Evolutionary conservation across 768 basidiomycete genomes (phyloP).

Genomic region (Mycena vitilis): DNA sequence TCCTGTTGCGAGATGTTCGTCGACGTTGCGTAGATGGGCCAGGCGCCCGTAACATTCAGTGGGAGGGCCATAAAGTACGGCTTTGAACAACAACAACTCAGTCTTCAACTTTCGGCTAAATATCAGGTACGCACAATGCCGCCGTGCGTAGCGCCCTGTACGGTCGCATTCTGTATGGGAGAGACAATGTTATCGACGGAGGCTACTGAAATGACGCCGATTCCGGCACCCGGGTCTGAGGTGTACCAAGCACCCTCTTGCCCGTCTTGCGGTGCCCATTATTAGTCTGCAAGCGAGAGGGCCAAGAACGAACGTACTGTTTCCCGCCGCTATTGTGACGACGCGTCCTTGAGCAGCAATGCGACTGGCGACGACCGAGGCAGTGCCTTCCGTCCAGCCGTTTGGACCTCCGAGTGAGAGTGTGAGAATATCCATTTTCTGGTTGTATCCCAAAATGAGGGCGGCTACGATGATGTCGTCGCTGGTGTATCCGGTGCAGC

Average conservation of each 20-base stretch:
- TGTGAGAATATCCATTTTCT: conserved; percentile 63
- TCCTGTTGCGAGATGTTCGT: conserved; percentile 49
- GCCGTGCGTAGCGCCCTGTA: conserved; percentile 26
- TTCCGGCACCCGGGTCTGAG: conserved; percentile 50
- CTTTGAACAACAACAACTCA: conserved; percentile 5
- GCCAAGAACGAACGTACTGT: conserved; percentile 26
- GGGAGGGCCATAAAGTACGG: conserved; percentile 53
- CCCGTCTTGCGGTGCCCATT: conserved; percentile 38
- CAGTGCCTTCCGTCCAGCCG: conserved; percentile 60
- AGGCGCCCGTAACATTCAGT: conserved; percentile 46
- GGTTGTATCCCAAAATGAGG: conserved; percentile 48
- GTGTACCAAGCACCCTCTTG: conserved; percentile 59
- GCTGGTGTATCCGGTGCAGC: conserved; percentile 53
- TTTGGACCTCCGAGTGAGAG: conserved; percentile 60
- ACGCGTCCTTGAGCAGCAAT: conserved; percentile 59
- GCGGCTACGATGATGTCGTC: conserved; percentile 54
- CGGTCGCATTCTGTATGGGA: conserved; percentile 27
- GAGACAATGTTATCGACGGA: conserved; percentile 30
- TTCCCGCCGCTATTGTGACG: conserved; percentile 63
- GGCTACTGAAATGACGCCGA: conserved; percentile 54
- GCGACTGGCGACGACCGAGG: conserved; percentile 57
- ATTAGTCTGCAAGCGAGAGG: not conserved
- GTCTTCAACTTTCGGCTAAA: no score
- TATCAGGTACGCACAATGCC: conserved; percentile 26
- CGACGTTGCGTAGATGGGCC: conserved; percentile 55